Base-by-base conservation (phyloP, 1,284 basidiomycete species). In the Crepidotus sp. region DNA sequence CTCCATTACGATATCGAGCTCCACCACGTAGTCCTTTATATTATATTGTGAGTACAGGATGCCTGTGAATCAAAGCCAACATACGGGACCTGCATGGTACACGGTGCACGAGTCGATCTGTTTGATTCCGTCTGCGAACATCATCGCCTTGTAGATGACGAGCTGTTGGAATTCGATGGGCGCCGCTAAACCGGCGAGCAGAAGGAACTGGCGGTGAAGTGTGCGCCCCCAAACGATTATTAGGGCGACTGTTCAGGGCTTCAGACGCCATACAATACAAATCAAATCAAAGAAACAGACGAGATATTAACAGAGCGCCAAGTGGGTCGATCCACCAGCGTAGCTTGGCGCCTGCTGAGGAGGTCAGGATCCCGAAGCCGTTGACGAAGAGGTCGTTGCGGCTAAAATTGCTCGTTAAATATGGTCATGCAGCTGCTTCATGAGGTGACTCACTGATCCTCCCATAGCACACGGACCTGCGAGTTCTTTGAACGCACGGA, bases 1-100 rank as follows among this genome's bases (percentile, higher is more conserved):
- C 52, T 83, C 76, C 80, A 98, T 90, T 19, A 98, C 94, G 40
- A 98, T 82, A 62, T 98, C 95, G 6, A 97, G 75, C 64, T 97
- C 94, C 34, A 97, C 93, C 57, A 92, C 86, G 59, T 91, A 95
- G 48, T 91, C 75, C 38, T 50, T 26, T 9, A 7, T 3, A 14
- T 26, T 9, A 7, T 3, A 14, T 9, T 26, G 30, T 30, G 8
- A 34, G 17, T 27, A 4, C 2, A 21, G 13, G 22, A 17, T 17
- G 18, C 7, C 19, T 27, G 3, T 14, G 10, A 15, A 21, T 9
- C 25, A 14, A 31, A 46, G 40, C n/a, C n/a, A 29, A 73, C 80
- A 48, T 45, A 83, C 82, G 10, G 50, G 50, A 3, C 50, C 50
- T 3, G 50, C 50, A 64, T 93, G 88, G 56, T 94, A 93, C 24